Percentiles rank a stretch among this genome's conserved stretches.
phyloP scores from a whole-genome alignment of 345 rosid species.

The Arabidopsis arenosa region DNA sequence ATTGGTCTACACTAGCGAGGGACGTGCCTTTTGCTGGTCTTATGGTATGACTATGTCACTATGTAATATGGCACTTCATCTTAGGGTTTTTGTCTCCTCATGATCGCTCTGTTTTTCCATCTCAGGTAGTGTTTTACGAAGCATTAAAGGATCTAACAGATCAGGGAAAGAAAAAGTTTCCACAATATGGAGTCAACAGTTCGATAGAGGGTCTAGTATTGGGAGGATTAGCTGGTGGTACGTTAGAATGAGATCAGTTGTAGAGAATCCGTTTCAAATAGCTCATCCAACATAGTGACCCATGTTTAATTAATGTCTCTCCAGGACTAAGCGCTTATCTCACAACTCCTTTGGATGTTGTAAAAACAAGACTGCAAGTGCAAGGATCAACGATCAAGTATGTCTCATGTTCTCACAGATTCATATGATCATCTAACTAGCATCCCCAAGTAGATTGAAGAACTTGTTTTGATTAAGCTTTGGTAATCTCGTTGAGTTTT shows the following conservation, averaged over 20 bases:
- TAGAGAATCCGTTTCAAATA: constrained; percentile 17
- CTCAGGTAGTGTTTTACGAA: constrained; percentile 90
- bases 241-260: constrained; percentile 37
- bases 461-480: neutral
- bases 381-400: constrained; percentile 87
- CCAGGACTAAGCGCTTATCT: constrained; percentile 89
- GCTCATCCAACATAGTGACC: constrained; percentile 1
- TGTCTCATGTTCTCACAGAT: neutral
- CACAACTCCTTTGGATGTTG: constrained; percentile 87
- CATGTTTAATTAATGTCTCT: neutral
- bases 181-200: constrained; percentile 52
- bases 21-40: constrained; percentile 98
- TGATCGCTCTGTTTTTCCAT: constrained; percentile 23
- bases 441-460: neutral
- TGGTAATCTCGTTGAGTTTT: constrained; percentile 1
- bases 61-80: constrained; percentile 1
- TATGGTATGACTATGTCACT: constrained; percentile 62
- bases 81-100: constrained; percentile 20
- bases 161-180: constrained; percentile 61
- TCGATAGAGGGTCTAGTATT: constrained; percentile 79
- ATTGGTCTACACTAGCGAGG: constrained; percentile 90
- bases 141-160: constrained; percentile 66
- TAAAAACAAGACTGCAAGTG: constrained; percentile 94
- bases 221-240: constrained; percentile 98
- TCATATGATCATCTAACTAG: constrained; percentile 5